phyloP scores from a whole-genome alignment of 1,139 yeast species.

The Geotrichum macrosporum region DNA sequence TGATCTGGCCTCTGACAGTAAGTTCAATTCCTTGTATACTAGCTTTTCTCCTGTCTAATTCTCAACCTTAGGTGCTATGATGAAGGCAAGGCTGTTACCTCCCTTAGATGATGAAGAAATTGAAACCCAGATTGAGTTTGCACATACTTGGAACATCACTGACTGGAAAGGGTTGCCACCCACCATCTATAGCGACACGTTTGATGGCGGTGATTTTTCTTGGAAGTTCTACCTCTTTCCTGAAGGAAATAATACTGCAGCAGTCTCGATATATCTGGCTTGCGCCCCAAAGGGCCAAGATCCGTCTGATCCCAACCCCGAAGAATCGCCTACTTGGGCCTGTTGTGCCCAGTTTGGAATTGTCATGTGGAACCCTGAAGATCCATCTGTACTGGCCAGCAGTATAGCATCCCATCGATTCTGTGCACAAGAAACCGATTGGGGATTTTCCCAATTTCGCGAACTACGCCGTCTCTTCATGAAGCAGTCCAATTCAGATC shows the following conservation, averaged over 20 bases:
- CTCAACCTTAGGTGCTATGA: slow-evolving; percentile 26
- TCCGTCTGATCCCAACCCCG: slow-evolving; percentile 3
- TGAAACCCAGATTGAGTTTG: slow-evolving; percentile 38
- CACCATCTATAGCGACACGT: slow-evolving; percentile 47
- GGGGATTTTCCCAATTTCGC: slow-evolving; percentile 88
- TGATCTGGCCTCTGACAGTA: slow-evolving; percentile 10
- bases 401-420: slow-evolving; percentile 79
- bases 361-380: slow-evolving; percentile 76
- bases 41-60: background rate
- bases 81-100: slow-evolving; percentile 32
- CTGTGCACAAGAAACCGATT: slow-evolving; percentile 68
- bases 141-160: slow-evolving; percentile 68
- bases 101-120: slow-evolving; percentile 38
- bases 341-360: slow-evolving; percentile 89
- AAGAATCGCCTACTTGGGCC: slow-evolving; percentile 48
- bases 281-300: slow-evolving; percentile 29
- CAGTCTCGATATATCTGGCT: slow-evolving; percentile 37
- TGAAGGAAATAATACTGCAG: slow-evolving; percentile 45
- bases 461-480: slow-evolving; percentile 51
- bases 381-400: slow-evolving; percentile 55
- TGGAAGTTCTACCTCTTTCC: slow-evolving; percentile 81
- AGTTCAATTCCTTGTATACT: background rate
- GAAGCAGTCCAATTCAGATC: slow-evolving; percentile 25
- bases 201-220: slow-evolving; percentile 61
- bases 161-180: slow-evolving; percentile 56